Evolutionary conservation across 148 eudicot genomes (phyloP).

Genomic region (Drosera capensis): DNA sequence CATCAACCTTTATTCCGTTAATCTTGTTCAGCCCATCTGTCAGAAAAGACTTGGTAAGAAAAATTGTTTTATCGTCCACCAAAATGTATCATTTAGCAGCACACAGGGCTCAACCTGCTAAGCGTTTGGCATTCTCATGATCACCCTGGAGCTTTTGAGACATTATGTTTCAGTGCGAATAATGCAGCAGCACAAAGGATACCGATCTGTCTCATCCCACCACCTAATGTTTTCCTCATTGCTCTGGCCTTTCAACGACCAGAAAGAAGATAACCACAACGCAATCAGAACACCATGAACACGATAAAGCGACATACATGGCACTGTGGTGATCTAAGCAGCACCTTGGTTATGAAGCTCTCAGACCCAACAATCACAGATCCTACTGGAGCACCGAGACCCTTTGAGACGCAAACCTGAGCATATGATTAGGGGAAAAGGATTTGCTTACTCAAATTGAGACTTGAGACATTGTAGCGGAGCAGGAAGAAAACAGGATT

Average conservation of each 20-base stretch:
- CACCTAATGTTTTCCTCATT: constrained; percentile 83
- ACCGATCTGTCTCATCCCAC: constrained; percentile 97
- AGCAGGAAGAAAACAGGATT: too few species aligned
- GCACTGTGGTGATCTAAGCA: too few species aligned
- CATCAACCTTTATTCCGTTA: constrained; percentile 60
- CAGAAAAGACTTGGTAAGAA: too few species aligned
- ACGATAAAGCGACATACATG: too few species aligned
- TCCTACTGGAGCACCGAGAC: constrained; percentile 97
- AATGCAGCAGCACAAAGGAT: constrained; percentile 83
- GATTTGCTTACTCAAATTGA: too few species aligned
- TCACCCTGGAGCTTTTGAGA: constrained; percentile 53
- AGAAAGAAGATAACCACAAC: too few species aligned
- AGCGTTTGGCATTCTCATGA: constrained; percentile 67
- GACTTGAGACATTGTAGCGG: too few species aligned
- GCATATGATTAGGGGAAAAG: constrained; percentile 1
- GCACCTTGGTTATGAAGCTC: constrained; percentile 62
- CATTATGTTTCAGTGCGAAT: constrained; percentile 75
- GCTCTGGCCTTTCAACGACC: constrained; percentile 57
- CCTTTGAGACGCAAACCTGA: constrained; percentile 92
- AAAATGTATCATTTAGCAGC: too few species aligned
- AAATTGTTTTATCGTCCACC: too few species aligned
- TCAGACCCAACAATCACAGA: constrained; percentile 84
- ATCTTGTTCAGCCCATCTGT: constrained; percentile 71
- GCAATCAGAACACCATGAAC: too few species aligned
- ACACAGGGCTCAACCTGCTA: too few species aligned